Evolutionary conservation across 306 rosid genomes (phyloP), one percentile per base, ranked within the genome.

Genomic region (Cercis canadensis): DNA sequence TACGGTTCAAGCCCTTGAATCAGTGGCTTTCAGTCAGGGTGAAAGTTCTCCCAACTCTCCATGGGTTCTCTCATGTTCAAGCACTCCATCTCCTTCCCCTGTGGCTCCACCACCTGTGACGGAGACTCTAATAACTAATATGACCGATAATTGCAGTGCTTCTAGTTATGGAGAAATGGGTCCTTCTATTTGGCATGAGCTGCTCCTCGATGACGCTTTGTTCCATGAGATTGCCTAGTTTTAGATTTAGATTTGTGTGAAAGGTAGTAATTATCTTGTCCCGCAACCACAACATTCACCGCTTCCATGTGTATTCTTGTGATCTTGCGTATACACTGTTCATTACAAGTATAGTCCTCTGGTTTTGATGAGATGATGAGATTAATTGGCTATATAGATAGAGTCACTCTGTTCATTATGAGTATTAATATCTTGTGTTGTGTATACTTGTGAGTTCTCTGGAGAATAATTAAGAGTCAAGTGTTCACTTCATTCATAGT

Each of bases 181-280:
- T 45, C 43, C 76, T 78, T 77, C 80, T 5, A 69, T 74, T 47
- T 91, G 92, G 92, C 83, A 90, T 14, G 96, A 87, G 36, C 69
- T 88, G 18, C 50, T 91, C 57, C 75, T 87, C 11, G 89, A 91
- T 11, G 91, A 91, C 61, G 75, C 87, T 51, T 80, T 87, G 46
- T 88, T 85, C 76, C 79, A 60, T 62, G 81, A 79, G 64, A 77
- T 82, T 65, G 32, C 78, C n/a, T 80, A 82, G 67, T 52, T 56
- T 68, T 4, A 21, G 39, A 29, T 45, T 17, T 50, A 50, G 11
- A 12, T 49, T 49, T 65, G 44, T 45, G 67, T 59, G 43, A 57
- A 43, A 40, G 39, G 52, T 64, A 24, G 3, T 37, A 37, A 24
- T 24, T 64, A 52, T 50, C 33, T 33, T 12, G 76, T 64, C 33